Evolutionary conservation across 2,329 filamentous ascomycete genomes (phyloP).

Genomic region (Aspergillus alliaceus): DNA sequence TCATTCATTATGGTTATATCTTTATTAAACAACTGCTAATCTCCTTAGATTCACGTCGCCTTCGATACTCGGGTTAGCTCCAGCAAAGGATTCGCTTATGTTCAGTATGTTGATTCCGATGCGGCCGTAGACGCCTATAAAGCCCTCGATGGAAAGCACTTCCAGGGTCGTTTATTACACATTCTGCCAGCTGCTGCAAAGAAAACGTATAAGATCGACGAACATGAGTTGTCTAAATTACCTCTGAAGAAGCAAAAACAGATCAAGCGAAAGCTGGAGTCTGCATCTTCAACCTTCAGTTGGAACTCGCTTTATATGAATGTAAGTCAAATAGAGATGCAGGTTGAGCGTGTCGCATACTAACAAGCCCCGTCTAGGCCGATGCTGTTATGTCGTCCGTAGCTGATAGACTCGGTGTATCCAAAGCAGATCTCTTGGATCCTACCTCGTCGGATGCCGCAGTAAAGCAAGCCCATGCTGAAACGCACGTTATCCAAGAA

Average conservation of each 20-base stretch:
- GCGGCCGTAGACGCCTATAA: conserved; percentile 77
- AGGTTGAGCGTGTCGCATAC: conserved; percentile 5
- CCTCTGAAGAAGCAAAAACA: conserved; percentile 93
- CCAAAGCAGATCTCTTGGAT: conserved; percentile 88
- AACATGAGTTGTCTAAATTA: conserved; percentile 85
- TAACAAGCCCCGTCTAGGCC: conserved; percentile 38
- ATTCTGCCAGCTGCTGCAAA: conserved; percentile 83
- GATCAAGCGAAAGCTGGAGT: conserved; percentile 80
- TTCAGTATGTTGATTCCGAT: conserved; percentile 72
- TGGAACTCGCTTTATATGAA: conserved; percentile 99
- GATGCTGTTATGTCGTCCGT: conserved; percentile 92
- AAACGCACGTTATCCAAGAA: conserved; percentile 94
- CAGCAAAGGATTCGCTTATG: conserved; percentile 87
- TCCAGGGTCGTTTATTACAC: conserved; percentile 90
- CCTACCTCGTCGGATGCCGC: conserved; percentile 94
- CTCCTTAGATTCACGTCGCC: conserved; percentile 77
- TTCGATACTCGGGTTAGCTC: conserved; percentile 66
- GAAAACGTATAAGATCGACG: conserved; percentile 77
- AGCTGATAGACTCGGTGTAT: conserved; percentile 80
- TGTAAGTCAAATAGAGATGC: conserved; percentile 47
- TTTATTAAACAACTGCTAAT: conserved; percentile 41
- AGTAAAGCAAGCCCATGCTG: conserved; percentile 93
- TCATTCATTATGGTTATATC: conserved; percentile 23
- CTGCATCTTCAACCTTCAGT: conserved; percentile 77
- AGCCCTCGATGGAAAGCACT: conserved; percentile 77